Conservation (phyloP, 148 eudicot genomes). For the Amaranthus hypochondriacus region DNA sequence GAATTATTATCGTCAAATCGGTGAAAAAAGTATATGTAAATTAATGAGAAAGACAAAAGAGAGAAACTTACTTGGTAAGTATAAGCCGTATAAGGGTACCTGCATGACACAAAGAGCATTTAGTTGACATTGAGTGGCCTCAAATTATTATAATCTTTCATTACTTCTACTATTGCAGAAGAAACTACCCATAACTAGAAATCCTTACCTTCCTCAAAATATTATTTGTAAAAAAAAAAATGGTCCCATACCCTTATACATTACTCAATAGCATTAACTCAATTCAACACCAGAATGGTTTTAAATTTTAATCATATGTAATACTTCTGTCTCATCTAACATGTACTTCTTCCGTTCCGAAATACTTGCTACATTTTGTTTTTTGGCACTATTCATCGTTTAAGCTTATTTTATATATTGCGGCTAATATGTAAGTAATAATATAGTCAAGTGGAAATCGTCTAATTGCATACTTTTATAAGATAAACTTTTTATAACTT, state of each 20-base stretch:
- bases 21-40: neutral
- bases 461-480: too few relatives aligned
- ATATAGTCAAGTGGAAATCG: too few relatives aligned
- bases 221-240: slow-evolving; percentile 1
- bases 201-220: slow-evolving; percentile 11
- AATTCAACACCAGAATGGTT: neutral
- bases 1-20: too few relatives aligned
- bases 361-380: too few relatives aligned
- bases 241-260: slow-evolving; percentile 16
- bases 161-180: slow-evolving; percentile 5
- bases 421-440: too few relatives aligned
- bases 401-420: too few relatives aligned
- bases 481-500: too few relatives aligned
- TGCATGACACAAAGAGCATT: slow-evolving; percentile 31
- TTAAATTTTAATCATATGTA: too few relatives aligned
- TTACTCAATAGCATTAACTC: slow-evolving; percentile 15
- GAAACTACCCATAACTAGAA: slow-evolving; percentile 15
- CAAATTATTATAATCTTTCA: slow-evolving; percentile 2
- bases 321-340: too few relatives aligned
- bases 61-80: slow-evolving; percentile 59
- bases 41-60: neutral
- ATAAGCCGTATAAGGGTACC: slow-evolving; percentile 56
- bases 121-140: slow-evolving; percentile 12
- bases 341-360: too few relatives aligned
- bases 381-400: too few relatives aligned